Conservation (phyloP, 345 rosid species). For the Tarenaya hassleriana region DNA sequence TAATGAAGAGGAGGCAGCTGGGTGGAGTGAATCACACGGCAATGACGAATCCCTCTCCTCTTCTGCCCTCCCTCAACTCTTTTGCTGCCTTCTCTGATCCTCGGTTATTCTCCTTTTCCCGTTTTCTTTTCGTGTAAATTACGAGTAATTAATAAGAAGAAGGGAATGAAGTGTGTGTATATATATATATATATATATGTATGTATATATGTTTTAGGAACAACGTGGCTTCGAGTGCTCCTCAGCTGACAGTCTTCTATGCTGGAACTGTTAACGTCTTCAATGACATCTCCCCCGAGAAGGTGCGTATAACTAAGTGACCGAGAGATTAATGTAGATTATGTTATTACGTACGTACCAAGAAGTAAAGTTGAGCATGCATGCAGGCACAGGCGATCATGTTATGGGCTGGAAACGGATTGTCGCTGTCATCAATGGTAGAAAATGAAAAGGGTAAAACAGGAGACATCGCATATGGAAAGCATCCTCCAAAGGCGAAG, state of each 20-base stretch:
- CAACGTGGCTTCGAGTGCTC: slow-evolving; percentile 39
- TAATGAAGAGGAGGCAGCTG: too few species aligned
- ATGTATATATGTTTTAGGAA: slow-evolving; percentile 26
- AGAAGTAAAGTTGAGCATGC: background rate
- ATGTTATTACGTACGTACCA: background rate
- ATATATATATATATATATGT: too few species aligned
- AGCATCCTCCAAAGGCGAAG: slow-evolving; percentile 31
- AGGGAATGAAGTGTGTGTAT: too few species aligned
- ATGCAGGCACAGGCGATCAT: slow-evolving; percentile 85
- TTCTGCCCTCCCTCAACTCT: slow-evolving; percentile 35
- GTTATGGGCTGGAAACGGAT: slow-evolving; percentile 62
- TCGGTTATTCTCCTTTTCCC: slow-evolving; percentile 26
- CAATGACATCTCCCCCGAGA: slow-evolving; percentile 63
- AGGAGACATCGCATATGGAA: slow-evolving; percentile 20
- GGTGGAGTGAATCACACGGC: slow-evolving; percentile 24
- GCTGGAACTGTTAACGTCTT: slow-evolving; percentile 63
- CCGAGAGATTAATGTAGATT: background rate
- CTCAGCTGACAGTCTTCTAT: slow-evolving; percentile 79
- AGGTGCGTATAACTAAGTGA: slow-evolving; percentile 42
- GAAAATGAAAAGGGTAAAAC: slow-evolving; percentile 2
- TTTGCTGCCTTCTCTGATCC: slow-evolving; percentile 41
- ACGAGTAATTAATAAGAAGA: background rate
- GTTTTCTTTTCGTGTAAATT: background rate
- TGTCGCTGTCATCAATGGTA: slow-evolving; percentile 10
- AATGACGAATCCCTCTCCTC: slow-evolving; percentile 28